A percentile compares a stretch with the other conserved stretches of the same genome.
Conservation (phyloP, 2,329 filamentous ascomycete genomes). For the Harringtonia lauricola region DNA sequence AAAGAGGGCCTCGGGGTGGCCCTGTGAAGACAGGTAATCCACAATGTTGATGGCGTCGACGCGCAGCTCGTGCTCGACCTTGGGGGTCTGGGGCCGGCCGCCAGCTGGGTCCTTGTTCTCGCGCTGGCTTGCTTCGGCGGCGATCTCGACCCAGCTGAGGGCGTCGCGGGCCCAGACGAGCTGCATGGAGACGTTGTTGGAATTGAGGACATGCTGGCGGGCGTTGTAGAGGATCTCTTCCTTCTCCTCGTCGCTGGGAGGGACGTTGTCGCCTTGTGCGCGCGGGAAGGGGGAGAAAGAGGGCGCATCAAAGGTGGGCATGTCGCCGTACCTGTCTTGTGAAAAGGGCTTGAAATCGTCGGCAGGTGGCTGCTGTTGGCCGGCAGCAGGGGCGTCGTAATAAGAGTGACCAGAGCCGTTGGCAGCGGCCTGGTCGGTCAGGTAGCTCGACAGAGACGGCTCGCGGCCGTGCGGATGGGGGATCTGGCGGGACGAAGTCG, state of each 20-base stretch:
- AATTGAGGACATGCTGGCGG: constrained; percentile 73
- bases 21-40: constrained; percentile 77
- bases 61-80: constrained; percentile 78
- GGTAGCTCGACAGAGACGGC: constrained; percentile 27
- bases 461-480: constrained; percentile 26
- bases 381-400: no score
- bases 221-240: constrained; percentile 82
- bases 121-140: constrained; percentile 64
- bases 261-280: constrained; percentile 76
- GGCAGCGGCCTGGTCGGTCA: constrained; percentile 20
- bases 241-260: constrained; percentile 87
- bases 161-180: constrained; percentile 93
- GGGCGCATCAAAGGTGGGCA: constrained; percentile 43
- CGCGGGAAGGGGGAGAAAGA: constrained; percentile 89
- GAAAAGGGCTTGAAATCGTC: constrained; percentile 29
- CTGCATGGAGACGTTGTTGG: constrained; percentile 92
- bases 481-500: neutral
- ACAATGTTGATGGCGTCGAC: constrained; percentile 88
- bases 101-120: constrained; percentile 35
- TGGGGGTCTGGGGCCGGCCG: constrained; percentile 69
- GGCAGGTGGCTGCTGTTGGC: no score
- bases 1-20: constrained; percentile 88
- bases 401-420: neutral
- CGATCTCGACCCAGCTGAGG: constrained; percentile 76
- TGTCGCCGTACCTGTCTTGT: constrained; percentile 25